Evolutionary conservation across 1,139 yeast genomes (phyloP), one percentile per base, ranked within the genome.

Genomic region (Taiozyma onychis): DNA sequence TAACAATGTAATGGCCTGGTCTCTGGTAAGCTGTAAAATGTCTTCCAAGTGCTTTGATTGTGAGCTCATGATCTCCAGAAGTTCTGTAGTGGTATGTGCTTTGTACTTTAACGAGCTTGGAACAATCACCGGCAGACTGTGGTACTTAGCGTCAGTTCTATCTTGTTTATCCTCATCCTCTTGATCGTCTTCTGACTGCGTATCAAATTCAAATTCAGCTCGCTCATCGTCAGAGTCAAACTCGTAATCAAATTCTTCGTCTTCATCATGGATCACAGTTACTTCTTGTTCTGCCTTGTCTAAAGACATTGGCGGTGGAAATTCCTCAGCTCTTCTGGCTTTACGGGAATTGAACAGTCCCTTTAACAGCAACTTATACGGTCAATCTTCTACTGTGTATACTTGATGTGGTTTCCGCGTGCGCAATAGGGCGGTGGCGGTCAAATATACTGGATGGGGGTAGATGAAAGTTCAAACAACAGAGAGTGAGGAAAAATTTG

Each of bases 1-100:
- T 43, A 88, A 71, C 63, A 90, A 67, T 3, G 81, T 66, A 26
- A 81, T 64, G 13, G 80, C 78, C 48, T 73, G 75, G 9, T 69
- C 67, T 9, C 66, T 56, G 44, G 77, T 66, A 10, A 71, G 51
- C 6, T 67, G 66, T 50, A 73, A 48, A 62, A 77, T 54, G 61
- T 58, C 58, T 4, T 66, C 56, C 6, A 72, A 64, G 18, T 57
- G 44, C 2, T 47, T 32, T 1, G 62, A 51, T 34, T 53, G 56
- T 18, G 37, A 46, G 9, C 49, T 53, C 57, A 54, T 55, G 43
- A 30, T 47, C 11, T 39, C 45, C 57, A 51, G 55, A 55, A 45
- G 59, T 49, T 56, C 65, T 48, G 35, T 44, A 28, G 54, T 55
- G 14, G 58, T 51, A 14, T 51, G 53, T 16, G 53, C 49, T 46